Evolutionary conservation across 495 filamentous ascomycete genomes (phyloP), one percentile per base, ranked within the genome.

Genomic region (Halenospora varia): DNA sequence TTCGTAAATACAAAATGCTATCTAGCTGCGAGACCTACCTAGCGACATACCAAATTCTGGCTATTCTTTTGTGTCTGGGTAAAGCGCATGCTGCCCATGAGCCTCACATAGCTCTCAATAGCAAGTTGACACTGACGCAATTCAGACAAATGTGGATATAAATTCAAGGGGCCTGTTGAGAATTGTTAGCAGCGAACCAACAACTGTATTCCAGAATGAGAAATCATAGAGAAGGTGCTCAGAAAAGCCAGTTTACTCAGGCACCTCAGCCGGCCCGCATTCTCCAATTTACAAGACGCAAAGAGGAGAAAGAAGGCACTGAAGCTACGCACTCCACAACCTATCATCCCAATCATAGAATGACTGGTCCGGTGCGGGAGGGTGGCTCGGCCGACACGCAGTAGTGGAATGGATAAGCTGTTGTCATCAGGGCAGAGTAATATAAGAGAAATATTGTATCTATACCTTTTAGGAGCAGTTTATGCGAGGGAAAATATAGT

Each of bases 401-500:
- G 70, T 97, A 89, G 82, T 95, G 87, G 93, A 97, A 97, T 97
- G 93, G 93, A 97, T 97, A 88, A 86, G 90, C 92, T 92, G 77
- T 82, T 88, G 83, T 96, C 92, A 96, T 97, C 93, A 88, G 88
- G 71, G 62, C 63, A 55, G 39, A 58, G 52, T 35, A 44, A 59
- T 53, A 52, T 25, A 56, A 48, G 49, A 48, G 53, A 29, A 51
- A 19, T 17, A n/a, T 25, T 39, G 22, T 20, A 22, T 47, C 45
- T 57, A 53, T 49, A 65, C 52, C 47, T 62, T 67, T 63, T 70
- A 54, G 71, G 66, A 51, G 53, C 20, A 2, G 25, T n/a, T 40
- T n/a, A n/a, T 40, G 35, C 57, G 60, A 40, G 44, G 22, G 42
- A 46, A 46, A 15, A 1, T 40, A n/a, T 20, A 22, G 18, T 18